Evolutionary conservation across 805 yeast species (phyloP).

Genomic region (Wickerhamiella bombiphila): DNA sequence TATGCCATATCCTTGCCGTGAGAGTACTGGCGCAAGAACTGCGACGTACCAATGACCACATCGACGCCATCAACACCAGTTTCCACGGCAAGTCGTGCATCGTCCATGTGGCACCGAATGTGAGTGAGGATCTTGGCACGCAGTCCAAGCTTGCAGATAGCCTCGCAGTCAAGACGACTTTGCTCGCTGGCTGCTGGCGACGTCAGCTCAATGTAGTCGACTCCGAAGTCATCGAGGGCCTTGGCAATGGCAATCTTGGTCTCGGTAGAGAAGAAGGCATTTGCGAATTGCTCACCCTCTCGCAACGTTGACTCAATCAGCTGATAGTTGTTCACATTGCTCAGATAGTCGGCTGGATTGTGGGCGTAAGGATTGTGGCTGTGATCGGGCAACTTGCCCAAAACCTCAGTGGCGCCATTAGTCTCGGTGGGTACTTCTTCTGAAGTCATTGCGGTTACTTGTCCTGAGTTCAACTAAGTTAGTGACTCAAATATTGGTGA

Average conservation of each 20-base stretch:
- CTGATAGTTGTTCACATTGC: constrained; percentile 80
- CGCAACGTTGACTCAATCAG: constrained; percentile 88
- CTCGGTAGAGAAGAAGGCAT: constrained; percentile 87
- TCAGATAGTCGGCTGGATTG: constrained; percentile 80
- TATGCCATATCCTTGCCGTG: constrained; percentile 99
- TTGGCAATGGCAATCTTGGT: constrained; percentile 94
- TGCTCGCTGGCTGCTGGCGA: constrained; percentile 98
- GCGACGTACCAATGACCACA: constrained; percentile 95
- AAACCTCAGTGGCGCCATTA: constrained; percentile 16
- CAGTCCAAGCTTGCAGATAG: constrained; percentile 92
- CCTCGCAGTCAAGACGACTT: constrained; percentile 86
- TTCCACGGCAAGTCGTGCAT: constrained; percentile 90
- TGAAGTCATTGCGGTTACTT: too few relatives aligned
- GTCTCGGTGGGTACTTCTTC: constrained; percentile 8
- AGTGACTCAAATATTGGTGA: too few relatives aligned
- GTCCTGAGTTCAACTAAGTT: too few relatives aligned
- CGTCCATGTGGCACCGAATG: constrained; percentile 98
- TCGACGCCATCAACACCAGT: constrained; percentile 99
- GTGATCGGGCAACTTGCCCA: constrained; percentile 4
- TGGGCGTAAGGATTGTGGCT: constrained; percentile 81
- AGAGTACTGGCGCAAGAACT: constrained; percentile 81
- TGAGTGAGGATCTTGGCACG: constrained; percentile 93
- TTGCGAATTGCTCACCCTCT: constrained; percentile 98
- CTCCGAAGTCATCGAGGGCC: constrained; percentile 95
- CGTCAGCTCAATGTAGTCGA: constrained; percentile 92